Evolutionary conservation across 1,284 basidiomycete species (phyloP), one percentile per base, ranked within the genome.

Genomic region (Ceratobasidium sp.): DNA sequence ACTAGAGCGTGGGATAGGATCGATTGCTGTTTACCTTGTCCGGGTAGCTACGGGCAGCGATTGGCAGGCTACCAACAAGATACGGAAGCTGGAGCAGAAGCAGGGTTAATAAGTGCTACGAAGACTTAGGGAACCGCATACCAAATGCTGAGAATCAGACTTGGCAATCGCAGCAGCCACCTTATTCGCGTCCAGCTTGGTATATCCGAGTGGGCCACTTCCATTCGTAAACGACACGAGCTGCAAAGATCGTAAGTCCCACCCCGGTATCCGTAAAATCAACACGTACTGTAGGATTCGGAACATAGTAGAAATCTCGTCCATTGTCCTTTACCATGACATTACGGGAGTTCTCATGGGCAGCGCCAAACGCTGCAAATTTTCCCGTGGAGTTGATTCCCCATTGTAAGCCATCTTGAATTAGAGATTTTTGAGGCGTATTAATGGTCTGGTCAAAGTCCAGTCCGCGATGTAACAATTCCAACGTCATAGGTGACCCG

Each of bases 271-370:
- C 1, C 20, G 2, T 13, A 8, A 32, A 12, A 35, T 7, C 27
- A 47, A 47, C 7, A 55, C 64, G 34, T 20, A 68, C 64, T 5
- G 64, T 68, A 7, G 64, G 64, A 27, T 68, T 68, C 1, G 64
- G 64, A 45, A 68, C 64, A 56, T 68, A 68, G 22, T n/a, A 12
- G 55, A 68, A 68, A n/a, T 68, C 64, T 4, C 64, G 64, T 5
- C 64, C 64, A 12, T 68, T 68, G 25, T 68, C 64, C 42, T 68
- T 68, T 6, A 68, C 15, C 29, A 68, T 68, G 1, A 55, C 52
- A 31, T 68, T 68, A 12, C 64, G 38, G 3, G 64, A 54, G 27
- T 68, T 68, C 2, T 55, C 64, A 27, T 68, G 64, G 4, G 64
- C 64, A 45, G 64, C 35, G 0, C 38, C 64, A 47, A 68, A 68